A percentile compares a stretch with the other conserved stretches of the same genome.
Conservation (phyloP, 805 yeast species). For the Candida insectorum region DNA sequence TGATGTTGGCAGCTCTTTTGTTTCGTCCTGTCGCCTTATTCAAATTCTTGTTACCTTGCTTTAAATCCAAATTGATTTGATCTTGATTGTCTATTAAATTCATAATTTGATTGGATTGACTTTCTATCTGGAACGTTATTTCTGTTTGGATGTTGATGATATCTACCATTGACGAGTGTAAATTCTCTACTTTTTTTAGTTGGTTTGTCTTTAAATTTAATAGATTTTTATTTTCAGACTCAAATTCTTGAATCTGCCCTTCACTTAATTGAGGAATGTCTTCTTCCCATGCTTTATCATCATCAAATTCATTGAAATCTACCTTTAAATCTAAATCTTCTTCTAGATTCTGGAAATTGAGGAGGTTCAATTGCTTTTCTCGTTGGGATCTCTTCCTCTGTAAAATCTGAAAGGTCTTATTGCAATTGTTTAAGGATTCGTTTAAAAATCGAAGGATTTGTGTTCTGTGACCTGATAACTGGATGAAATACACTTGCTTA, state of each 20-base stretch:
- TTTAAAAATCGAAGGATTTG: slow-evolving; percentile 50
- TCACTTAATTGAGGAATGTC: slow-evolving; percentile 31
- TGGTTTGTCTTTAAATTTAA: slow-evolving; percentile 58
- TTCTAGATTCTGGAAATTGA: slow-evolving; percentile 40
- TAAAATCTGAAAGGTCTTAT: slow-evolving; percentile 45
- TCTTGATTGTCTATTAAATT: slow-evolving; percentile 64
- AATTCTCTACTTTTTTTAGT: slow-evolving; percentile 53
- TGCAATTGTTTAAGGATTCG: slow-evolving; percentile 38
- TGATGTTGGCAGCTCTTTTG: slow-evolving; percentile 41
- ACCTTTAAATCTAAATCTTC: slow-evolving; percentile 24
- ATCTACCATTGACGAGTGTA: slow-evolving; percentile 65
- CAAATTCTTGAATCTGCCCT: slow-evolving; percentile 56
- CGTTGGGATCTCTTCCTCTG: slow-evolving; percentile 48
- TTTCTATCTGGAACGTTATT: slow-evolving; percentile 64
- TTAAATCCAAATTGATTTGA: slow-evolving; percentile 60
- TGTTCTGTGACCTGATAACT: slow-evolving; percentile 37
- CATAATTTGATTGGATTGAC: slow-evolving; percentile 69
- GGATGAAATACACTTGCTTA: slow-evolving; percentile 26
- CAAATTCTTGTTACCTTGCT: slow-evolving; percentile 68
- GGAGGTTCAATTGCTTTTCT: slow-evolving; percentile 28
- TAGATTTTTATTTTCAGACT: slow-evolving; percentile 56
- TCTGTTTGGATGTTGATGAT: slow-evolving; percentile 74
- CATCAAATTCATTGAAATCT: slow-evolving; percentile 1
- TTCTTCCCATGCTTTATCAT: slow-evolving; percentile 6
- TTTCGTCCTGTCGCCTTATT: slow-evolving; percentile 65